phyloP scores from a whole-genome alignment of 441 rosid species.

The Omphalea diandra region DNA sequence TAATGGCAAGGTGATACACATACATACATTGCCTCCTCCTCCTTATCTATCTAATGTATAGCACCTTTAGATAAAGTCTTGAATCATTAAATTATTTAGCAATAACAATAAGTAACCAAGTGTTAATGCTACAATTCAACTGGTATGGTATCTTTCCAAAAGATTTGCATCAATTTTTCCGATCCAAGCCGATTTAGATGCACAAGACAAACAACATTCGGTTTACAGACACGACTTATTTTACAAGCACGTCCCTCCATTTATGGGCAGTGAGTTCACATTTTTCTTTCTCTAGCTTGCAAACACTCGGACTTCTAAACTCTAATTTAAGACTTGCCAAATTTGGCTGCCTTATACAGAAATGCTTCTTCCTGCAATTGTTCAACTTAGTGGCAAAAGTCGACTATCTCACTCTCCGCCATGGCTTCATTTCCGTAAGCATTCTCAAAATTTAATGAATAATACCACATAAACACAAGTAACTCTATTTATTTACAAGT shows the following conservation, averaged over 20 bases:
- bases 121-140: too few species aligned
- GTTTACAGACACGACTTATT: slow-evolving; percentile 28
- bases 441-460: neutral
- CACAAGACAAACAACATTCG: slow-evolving; percentile 36
- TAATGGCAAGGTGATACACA: slow-evolving; percentile 24
- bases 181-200: slow-evolving; percentile 37
- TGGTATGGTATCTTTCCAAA: neutral
- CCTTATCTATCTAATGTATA: too few species aligned
- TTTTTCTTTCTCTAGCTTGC: too few species aligned
- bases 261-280: slow-evolving; percentile 6
- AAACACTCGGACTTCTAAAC: too few species aligned
- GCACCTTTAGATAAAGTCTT: too few species aligned
- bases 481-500: too few species aligned
- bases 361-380: slow-evolving; percentile 38
- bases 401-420: slow-evolving; percentile 39
- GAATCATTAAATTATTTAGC: too few species aligned
- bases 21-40: too few species aligned
- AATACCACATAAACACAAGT: too few species aligned
- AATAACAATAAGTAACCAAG: too few species aligned
- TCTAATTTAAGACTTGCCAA: neutral
- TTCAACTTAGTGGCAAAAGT: slow-evolving; percentile 36
- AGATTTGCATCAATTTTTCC: neutral
- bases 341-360: slow-evolving; percentile 31
- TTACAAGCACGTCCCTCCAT: neutral
- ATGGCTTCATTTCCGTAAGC: slow-evolving; percentile 44